Evolutionary conservation across 2,329 filamentous ascomycete species (phyloP).

Genomic region (Aspergillus pseudonomiae): DNA sequence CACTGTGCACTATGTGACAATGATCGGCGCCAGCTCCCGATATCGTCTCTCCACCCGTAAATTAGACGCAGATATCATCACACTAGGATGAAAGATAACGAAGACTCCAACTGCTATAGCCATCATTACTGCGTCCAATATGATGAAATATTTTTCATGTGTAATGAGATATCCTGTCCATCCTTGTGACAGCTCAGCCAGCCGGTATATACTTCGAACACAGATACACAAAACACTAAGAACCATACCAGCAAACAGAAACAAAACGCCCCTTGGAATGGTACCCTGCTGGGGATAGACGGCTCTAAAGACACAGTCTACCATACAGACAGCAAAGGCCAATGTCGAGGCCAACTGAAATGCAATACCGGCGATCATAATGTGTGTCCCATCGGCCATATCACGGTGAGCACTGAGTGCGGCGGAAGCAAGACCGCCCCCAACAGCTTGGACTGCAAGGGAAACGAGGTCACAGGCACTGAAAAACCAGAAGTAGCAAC

Average conservation of each 20-base stretch:
- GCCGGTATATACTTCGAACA: background rate
- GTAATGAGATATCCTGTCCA: background rate
- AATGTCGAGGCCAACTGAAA: background rate
- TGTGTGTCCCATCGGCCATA: background rate
- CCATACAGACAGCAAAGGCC: background rate
- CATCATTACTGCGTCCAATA: background rate
- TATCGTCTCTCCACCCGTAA: background rate
- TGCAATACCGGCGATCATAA: background rate
- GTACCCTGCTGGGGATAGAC: background rate
- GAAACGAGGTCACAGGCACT: background rate
- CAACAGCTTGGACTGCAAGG: background rate
- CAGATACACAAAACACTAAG: background rate
- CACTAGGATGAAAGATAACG: background rate
- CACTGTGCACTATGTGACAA: background rate
- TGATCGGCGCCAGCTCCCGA: background rate
- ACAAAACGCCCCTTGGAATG: background rate
- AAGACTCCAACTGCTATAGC: background rate
- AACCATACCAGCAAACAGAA: background rate
- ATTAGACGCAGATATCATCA: background rate
- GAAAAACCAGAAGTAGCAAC: background rate
- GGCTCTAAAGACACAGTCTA: background rate
- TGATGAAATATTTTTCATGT: background rate
- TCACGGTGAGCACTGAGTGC: background rate
- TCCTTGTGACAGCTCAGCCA: background rate
- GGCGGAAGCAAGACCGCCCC: background rate